Evolutionary conservation across 805 yeast species (phyloP).

Genomic region (Brettanomyces bruxellensis): DNA sequence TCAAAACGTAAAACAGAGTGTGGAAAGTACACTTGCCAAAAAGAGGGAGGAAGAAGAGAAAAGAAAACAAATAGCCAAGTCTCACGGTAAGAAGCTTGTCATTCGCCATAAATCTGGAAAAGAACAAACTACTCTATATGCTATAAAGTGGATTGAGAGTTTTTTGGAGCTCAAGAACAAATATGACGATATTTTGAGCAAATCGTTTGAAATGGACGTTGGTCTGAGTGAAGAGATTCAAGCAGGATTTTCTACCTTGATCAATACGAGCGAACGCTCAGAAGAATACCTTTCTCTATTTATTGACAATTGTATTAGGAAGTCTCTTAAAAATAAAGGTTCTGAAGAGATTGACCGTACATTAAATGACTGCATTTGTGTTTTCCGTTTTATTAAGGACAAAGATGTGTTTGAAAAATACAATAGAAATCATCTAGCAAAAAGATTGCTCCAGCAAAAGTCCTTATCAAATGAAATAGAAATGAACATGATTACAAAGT

Average conservation of each 20-base stretch:
- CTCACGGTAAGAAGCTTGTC: constrained; percentile 8
- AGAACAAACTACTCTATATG: constrained; percentile 39
- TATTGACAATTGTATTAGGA: constrained; percentile 49
- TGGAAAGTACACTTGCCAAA: constrained; percentile 9
- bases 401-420: constrained; percentile 81
- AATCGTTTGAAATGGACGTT: constrained; percentile 41
- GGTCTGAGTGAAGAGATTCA: constrained; percentile 47
- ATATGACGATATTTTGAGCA: constrained; percentile 37
- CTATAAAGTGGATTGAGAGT: constrained; percentile 59
- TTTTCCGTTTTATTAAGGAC: constrained; percentile 65
- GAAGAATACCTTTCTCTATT: constrained; percentile 50
- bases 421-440: constrained; percentile 81
- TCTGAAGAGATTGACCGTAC: constrained; percentile 37
- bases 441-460: constrained; percentile 50
- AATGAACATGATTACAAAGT: constrained; percentile 52
- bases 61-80: background rate
- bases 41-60: constrained; percentile 14
- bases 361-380: constrained; percentile 45
- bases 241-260: constrained; percentile 50
- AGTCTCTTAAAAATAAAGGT: constrained; percentile 36
- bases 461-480: constrained; percentile 52
- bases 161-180: constrained; percentile 44
- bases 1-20: constrained; percentile 15
- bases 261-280: constrained; percentile 40
- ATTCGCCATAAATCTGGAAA: constrained; percentile 13